Conservation (phyloP, 164 flowering plant species). For the Aristolochia fimbriata region DNA sequence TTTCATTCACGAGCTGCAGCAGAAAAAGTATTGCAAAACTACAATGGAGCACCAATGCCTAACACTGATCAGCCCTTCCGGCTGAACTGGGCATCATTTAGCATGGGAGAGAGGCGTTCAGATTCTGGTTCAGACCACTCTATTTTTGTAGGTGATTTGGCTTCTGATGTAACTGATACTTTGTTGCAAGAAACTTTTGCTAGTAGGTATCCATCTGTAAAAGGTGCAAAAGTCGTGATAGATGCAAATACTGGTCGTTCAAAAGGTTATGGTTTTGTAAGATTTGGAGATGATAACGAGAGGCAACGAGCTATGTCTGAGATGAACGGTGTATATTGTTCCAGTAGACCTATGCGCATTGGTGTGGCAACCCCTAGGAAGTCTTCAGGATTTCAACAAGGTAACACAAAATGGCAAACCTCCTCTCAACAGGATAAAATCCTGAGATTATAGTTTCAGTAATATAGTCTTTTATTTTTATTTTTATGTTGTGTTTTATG, state of each 20-base stretch:
- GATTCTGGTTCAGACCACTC: constrained; percentile 85
- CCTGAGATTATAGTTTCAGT: too few species aligned
- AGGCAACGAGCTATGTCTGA: constrained; percentile 77
- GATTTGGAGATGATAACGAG: constrained; percentile 93
- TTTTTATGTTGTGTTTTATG: too few species aligned
- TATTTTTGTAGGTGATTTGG: constrained; percentile 93
- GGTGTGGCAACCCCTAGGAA: constrained; percentile 93
- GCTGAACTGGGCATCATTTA: constrained; percentile 89
- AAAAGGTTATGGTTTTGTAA: constrained; percentile 93
- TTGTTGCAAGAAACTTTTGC: constrained; percentile 82
- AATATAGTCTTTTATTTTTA: too few species aligned
- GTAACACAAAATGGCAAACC: neutral
- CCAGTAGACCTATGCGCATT: constrained; percentile 92
- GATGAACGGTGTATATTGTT: constrained; percentile 88
- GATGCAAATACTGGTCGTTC: constrained; percentile 95
- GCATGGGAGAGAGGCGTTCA: constrained; percentile 74
- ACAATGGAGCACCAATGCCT: constrained; percentile 57
- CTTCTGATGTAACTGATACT: constrained; percentile 85
- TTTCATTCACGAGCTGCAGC: constrained; percentile 69
- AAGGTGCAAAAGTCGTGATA: constrained; percentile 91
- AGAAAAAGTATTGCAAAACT: constrained; percentile 73
- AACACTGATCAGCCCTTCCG: constrained; percentile 81
- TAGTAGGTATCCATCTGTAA: constrained; percentile 74
- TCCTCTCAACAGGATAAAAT: too few species aligned
- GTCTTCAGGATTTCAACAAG: constrained; percentile 66